Percentiles rank a stretch among this genome's conserved stretches.
These are phyloP conservation scores for Ligustrum vulgare DNA, from an alignment of 257 asterid genomes.

Conservation along the genomic window DNA sequence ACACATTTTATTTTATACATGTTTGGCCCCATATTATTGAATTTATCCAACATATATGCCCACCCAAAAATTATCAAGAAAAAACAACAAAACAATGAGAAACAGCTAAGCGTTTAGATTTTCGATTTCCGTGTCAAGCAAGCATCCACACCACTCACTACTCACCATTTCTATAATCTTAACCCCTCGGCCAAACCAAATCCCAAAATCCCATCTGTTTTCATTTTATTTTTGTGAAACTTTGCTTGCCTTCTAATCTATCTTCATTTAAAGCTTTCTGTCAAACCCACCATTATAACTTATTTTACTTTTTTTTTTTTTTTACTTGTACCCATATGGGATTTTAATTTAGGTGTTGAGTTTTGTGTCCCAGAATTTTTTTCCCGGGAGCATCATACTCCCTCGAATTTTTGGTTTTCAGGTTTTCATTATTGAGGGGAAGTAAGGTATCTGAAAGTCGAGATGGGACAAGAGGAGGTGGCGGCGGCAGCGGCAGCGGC, in stretches of 20 bases:
- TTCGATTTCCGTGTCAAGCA: constrained; percentile 98
- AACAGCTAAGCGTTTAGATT: constrained; percentile 41
- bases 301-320: constrained; percentile 5
- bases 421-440: constrained; percentile 16
- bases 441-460: constrained; percentile 4
- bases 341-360: constrained; percentile 25
- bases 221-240: constrained; percentile 19
- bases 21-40: too few relatives aligned
- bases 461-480: constrained; percentile 57
- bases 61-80: not conserved
- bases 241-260: constrained; percentile 69
- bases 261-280: constrained; percentile 17
- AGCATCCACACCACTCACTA: constrained; percentile 51
- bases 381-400: constrained; percentile 23
- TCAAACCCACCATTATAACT: constrained; percentile 26
- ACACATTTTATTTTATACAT: too few relatives aligned
- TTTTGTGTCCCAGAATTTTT: not conserved
- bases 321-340: constrained; percentile 22
- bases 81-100: constrained; percentile 18
- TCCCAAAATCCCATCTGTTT: constrained; percentile 23
- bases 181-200: constrained; percentile 55
- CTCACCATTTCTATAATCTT: constrained; percentile 32
- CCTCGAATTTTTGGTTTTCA: not conserved
- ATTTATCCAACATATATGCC: too few relatives aligned
- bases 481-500: constrained; percentile 25